A percentile compares a stretch with the other conserved stretches of the same genome.
phyloP scores from a whole-genome alignment of 2,329 filamentous ascomycete species.

The Pseudogymnoascus verrucosus region DNA sequence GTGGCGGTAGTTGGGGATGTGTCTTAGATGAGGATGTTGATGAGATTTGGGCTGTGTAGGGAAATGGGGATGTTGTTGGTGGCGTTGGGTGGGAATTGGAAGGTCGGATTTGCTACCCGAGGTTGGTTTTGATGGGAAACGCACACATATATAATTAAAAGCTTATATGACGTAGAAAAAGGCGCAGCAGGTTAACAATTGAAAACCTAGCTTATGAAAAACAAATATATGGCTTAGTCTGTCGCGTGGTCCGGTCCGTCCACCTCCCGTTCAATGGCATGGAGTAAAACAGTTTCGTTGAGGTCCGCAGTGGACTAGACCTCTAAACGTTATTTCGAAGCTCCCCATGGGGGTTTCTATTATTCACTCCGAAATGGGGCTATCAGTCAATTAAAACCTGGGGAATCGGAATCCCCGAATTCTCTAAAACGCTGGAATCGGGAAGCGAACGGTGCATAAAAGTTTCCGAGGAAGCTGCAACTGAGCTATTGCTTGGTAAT shows the following conservation, averaged over 20 bases:
- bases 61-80: not conserved
- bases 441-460: no score
- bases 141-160: not conserved
- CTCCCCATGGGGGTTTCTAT: not conserved
- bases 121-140: not conserved
- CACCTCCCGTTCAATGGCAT: not conserved
- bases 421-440: no score
- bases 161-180: not conserved
- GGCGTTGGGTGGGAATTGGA: not conserved
- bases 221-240: not conserved
- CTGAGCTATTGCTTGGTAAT: no score
- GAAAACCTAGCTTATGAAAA: no score
- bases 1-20: not conserved
- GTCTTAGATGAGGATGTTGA: not conserved
- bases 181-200: not conserved
- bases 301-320: not conserved
- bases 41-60: not conserved
- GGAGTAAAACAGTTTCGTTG: not conserved
- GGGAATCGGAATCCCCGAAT: not conserved
- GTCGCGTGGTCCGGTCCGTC: not conserved
- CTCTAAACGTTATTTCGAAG: not conserved
- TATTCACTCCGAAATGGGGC: not conserved
- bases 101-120: conserved; percentile 1
- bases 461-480: no score
- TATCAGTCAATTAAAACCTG: not conserved